These are phyloP conservation scores for Musa troglodytarum DNA, from an alignment of 176 grass and related monocot species.

Conservation along the genomic window DNA sequence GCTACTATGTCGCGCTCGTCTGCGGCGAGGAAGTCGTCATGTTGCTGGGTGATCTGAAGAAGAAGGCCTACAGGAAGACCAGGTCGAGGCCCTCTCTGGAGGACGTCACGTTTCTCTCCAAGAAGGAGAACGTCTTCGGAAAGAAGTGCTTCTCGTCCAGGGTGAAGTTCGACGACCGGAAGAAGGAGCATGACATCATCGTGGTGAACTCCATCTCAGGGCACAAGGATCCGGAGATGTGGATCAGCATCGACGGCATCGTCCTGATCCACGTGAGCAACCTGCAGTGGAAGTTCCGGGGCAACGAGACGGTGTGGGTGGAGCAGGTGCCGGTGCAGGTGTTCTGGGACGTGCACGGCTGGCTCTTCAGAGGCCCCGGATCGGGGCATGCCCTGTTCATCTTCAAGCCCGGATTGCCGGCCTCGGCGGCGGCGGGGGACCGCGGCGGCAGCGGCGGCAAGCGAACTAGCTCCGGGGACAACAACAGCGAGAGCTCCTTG, in stretches of 20 bases:
- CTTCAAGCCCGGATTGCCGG: conserved; percentile 45
- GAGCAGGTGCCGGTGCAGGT: conserved; percentile 63
- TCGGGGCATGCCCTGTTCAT: conserved; percentile 39
- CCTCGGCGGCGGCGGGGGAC: conserved; percentile 2
- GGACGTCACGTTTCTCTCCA: conserved; percentile 42
- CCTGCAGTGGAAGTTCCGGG: conserved; percentile 81
- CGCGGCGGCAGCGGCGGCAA: neutral
- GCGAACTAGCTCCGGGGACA: neutral
- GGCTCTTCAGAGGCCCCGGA: conserved; percentile 44
- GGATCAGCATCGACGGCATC: conserved; percentile 57
- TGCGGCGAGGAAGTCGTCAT: conserved; percentile 57
- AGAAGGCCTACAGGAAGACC: conserved; percentile 79
- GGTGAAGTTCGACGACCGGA: conserved; percentile 35
- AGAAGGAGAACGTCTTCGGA: conserved; percentile 55
- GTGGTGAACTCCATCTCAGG: conserved; percentile 51
- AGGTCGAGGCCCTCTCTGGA: conserved; percentile 60
- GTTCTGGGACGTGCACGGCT: conserved; percentile 90
- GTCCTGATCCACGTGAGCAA: conserved; percentile 58
- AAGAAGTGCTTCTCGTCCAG: conserved; percentile 45
- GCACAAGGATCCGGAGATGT: conserved; percentile 59
- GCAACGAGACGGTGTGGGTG: conserved; percentile 62
- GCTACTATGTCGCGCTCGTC: conserved; percentile 63
- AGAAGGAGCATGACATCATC: conserved; percentile 59
- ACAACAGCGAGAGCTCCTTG: conserved; percentile 7
- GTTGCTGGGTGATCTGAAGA: conserved; percentile 56